Conservation (phyloP, 495 filamentous ascomycete genomes). For the Hamigera avellanea region DNA sequence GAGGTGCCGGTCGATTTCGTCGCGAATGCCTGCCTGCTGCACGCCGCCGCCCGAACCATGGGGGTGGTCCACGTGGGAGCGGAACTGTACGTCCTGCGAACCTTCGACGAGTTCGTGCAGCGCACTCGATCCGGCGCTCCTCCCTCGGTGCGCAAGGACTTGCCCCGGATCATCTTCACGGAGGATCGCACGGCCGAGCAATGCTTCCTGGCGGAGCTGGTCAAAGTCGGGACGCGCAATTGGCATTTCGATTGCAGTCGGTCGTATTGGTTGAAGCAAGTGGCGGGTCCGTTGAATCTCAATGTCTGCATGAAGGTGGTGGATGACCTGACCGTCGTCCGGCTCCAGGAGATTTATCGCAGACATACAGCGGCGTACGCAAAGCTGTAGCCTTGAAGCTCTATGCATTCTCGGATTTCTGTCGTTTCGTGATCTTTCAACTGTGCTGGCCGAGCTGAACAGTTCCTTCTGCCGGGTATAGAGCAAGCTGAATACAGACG, state of each 20-base stretch:
- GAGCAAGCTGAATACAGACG: too few species aligned
- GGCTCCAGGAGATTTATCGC: background rate
- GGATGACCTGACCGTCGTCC: background rate
- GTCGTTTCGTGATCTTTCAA: too few species aligned
- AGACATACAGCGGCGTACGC: background rate
- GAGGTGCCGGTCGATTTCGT: conserved; percentile 32
- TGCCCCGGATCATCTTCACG: conserved; percentile 1
- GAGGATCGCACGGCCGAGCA: background rate
- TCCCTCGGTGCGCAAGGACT: background rate
- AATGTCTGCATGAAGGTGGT: background rate
- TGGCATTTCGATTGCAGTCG: conserved; percentile 1
- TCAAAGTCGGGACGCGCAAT: background rate
- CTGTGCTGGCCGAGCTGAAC: too few species aligned
- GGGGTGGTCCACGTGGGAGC: conserved; percentile 11
- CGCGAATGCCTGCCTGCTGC: conserved; percentile 26
- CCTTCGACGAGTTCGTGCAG: background rate
- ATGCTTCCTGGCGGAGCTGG: conserved; percentile 1
- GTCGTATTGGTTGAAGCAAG: conserved; percentile 2
- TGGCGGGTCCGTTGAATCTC: background rate
- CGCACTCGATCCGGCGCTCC: background rate
- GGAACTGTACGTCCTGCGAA: conserved; percentile 1
- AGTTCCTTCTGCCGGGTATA: too few species aligned
- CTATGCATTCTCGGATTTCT: too few species aligned
- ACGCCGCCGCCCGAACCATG: conserved; percentile 20
- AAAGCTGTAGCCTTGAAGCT: conserved; percentile 2